Evolutionary conservation across 2,329 filamentous ascomycete genomes (phyloP).

Genomic region (Ophiosphaerella korrae): DNA sequence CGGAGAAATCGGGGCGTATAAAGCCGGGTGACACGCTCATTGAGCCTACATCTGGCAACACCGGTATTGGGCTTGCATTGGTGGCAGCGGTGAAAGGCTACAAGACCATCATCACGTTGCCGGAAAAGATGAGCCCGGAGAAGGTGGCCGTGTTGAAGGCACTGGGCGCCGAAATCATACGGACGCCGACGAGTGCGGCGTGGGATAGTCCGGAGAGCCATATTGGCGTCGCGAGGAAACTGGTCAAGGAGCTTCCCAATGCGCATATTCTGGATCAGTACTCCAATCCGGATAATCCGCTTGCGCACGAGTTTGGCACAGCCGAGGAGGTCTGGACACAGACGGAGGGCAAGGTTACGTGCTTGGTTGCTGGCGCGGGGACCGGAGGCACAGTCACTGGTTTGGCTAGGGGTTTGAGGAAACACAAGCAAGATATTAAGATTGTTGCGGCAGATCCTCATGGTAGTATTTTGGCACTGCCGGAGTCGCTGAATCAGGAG

Average conservation of each 20-base stretch:
- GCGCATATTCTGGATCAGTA: slow-evolving; percentile 98
- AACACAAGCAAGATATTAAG: slow-evolving; percentile 84
- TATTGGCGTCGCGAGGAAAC: slow-evolving; percentile 87
- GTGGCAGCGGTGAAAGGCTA: slow-evolving; percentile 97
- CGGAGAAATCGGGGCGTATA: slow-evolving; percentile 87
- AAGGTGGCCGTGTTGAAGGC: slow-evolving; percentile 95
- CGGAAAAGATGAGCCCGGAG: slow-evolving; percentile 99
- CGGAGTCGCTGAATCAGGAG: slow-evolving; percentile 77
- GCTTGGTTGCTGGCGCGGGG: slow-evolving; percentile 87
- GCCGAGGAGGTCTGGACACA: slow-evolving; percentile 96
- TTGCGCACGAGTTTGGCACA: slow-evolving; percentile 91
- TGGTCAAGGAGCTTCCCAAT: slow-evolving; percentile 95
- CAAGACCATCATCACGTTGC: slow-evolving; percentile 97
- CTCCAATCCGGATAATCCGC: slow-evolving; percentile 85
- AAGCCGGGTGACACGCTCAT: slow-evolving; percentile 97
- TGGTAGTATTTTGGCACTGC: slow-evolving; percentile 87
- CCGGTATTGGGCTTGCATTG: slow-evolving; percentile 92
- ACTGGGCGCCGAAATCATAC: slow-evolving; percentile 94
- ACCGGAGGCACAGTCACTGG: slow-evolving; percentile 96
- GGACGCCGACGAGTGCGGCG: slow-evolving; percentile 93
- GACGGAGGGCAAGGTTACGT: slow-evolving; percentile 79
- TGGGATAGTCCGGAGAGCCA: slow-evolving; percentile 95
- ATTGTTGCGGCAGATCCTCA: slow-evolving; percentile 91
- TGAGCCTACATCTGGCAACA: slow-evolving; percentile 97
- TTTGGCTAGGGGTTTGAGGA: slow-evolving; percentile 80